Evolutionary conservation across 2,329 filamentous ascomycete species (phyloP).

Genomic region (Akanthomyces muscarius): DNA sequence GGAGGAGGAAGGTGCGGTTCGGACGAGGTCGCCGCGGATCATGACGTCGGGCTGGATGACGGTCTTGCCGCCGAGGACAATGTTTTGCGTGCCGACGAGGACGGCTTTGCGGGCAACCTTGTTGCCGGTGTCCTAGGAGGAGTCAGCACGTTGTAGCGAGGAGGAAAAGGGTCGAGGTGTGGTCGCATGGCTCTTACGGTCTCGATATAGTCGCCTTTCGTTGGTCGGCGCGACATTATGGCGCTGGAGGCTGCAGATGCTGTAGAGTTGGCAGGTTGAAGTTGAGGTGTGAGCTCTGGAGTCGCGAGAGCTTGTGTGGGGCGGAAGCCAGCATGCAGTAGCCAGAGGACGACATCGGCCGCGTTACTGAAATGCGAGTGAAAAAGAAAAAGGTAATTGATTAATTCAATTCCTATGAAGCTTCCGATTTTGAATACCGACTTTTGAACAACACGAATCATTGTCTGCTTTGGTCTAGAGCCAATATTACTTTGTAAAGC

Average conservation of each 20-base stretch:
- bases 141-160: not conserved
- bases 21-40: constrained; percentile 83
- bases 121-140: constrained; percentile 83
- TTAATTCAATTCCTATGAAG: no score
- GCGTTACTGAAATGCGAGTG: not conserved
- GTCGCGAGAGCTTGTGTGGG: constrained; percentile 11
- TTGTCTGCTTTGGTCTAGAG: no score
- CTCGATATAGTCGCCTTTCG: constrained; percentile 93
- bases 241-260: not conserved
- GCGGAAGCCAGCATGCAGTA: not conserved
- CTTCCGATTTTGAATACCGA: no score
- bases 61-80: constrained; percentile 93
- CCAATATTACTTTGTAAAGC: not conserved
- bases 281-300: not conserved
- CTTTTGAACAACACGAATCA: no score
- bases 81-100: constrained; percentile 94
- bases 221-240: constrained; percentile 69
- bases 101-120: constrained; percentile 91
- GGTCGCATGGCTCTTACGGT: constrained; percentile 57
- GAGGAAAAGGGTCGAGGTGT: not conserved
- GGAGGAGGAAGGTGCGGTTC: constrained; percentile 46
- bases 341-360: not conserved
- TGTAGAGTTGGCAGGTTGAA: constrained; percentile 8
- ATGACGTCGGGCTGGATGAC: constrained; percentile 94
- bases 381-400: not conserved